Conservation (phyloP, 1,284 basidiomycete genomes). For the Violaceomyces palustris region DNA sequence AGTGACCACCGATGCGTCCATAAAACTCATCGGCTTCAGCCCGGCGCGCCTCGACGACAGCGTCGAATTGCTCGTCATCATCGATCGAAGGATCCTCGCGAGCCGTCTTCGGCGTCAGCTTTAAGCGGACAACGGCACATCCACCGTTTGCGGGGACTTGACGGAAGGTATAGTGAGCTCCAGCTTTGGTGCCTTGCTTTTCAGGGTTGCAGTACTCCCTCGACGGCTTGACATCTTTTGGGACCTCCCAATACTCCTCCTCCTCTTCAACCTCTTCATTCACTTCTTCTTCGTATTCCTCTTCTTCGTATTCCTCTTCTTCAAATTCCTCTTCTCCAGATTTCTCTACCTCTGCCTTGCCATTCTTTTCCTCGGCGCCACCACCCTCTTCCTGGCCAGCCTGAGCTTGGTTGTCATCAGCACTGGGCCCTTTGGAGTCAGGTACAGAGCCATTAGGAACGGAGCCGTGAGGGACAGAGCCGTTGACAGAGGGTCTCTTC, state of each 20-base stretch:
- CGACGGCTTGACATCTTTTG: conserved; percentile 26
- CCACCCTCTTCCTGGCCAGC: conserved; percentile 16
- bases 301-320: conserved; percentile 2
- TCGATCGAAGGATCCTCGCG: conserved; percentile 72
- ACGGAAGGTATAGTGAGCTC: conserved; percentile 81
- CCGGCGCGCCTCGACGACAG: conserved; percentile 69
- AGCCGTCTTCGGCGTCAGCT: conserved; percentile 74
- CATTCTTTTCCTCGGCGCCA: conserved; percentile 26
- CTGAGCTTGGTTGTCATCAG: too few species aligned
- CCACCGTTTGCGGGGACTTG: conserved; percentile 85
- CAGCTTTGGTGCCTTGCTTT: conserved; percentile 83
- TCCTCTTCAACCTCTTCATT: conserved; percentile 49
- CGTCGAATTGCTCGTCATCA: conserved; percentile 86
- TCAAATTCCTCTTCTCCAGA: conserved; percentile 26
- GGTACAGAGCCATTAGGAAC: too few species aligned
- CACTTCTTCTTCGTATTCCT: conserved; percentile 36
- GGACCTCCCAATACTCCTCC: conserved; percentile 40
- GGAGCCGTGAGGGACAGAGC: too few species aligned
- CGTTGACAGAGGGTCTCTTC: conserved; percentile 9
- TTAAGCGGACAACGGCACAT: conserved; percentile 89
- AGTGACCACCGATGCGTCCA: conserved; percentile 62
- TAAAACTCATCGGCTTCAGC: conserved; percentile 96
- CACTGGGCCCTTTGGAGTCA: too few species aligned
- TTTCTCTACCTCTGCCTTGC: conserved; percentile 9
- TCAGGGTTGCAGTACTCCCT: conserved; percentile 68